Base-by-base conservation (phyloP, 768 basidiomycete genomes). In the Pleurotus giganteus region DNA sequence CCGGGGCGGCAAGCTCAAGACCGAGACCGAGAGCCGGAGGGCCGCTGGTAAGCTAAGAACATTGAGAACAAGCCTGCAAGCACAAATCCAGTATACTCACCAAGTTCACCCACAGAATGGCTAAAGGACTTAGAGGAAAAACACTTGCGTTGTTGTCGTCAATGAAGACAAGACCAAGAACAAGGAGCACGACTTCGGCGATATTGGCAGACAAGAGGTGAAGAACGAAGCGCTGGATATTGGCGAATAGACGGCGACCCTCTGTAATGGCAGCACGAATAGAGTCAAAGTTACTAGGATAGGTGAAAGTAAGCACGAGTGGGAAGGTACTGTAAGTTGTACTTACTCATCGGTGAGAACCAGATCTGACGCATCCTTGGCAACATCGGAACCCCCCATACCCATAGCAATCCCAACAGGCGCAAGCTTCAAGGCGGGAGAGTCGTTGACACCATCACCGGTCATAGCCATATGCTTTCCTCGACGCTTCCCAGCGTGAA, bases 341-440 rank as follows among this genome's bases (percentile, higher is more conserved):
- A 91, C 90, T 65, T 86, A 86, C 69, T 86, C 85, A 65, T 87
- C 83, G 86, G 89, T 88, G 37, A 91, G 76, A 61, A 91, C 86
- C 63, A 91, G 88, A 41, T 67, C 72, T 2, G 72, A 71, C 19
- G 71, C 72, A 47, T 72, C 72, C 54, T 72, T 72, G n/a, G 71
- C 69, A 15, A 73, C 73, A 29, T 60, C 60, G 6, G 60, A 56
- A 21, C 57, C 60, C 4, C 53, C 58, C 62, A 51, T 89, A 47
- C 58, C 55, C 41, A 58, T 57, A 7, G 59, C 58, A 31, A 60
- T 57, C 19, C 59, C 59, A 23, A 57, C 57, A 49, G 58, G 57
- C 3, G 59, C 59, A 27, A 34, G 54, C 5, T 54, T 47, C 34
- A 60, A 42, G 13, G 82, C 77, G 24, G 82, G 82, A 2, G 78